Evolutionary conservation across 1,284 basidiomycete species (phyloP).

Genomic region (Mycosarcoma maydis): DNA sequence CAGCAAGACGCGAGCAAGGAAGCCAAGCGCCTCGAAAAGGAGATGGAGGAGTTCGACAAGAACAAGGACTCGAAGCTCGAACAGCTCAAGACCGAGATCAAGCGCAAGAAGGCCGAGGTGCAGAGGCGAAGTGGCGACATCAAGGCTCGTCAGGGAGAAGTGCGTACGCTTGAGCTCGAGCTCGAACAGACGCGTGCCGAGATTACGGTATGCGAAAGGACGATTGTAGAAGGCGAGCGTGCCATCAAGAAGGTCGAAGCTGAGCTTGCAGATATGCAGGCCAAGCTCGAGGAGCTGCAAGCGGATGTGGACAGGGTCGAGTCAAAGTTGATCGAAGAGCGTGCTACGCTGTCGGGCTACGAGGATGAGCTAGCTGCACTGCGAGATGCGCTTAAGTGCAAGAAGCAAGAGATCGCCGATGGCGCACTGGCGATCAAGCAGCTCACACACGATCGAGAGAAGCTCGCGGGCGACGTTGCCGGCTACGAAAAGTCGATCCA

Average conservation of each 20-base stretch:
- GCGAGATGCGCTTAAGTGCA: constrained; percentile 80
- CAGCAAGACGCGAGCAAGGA: constrained; percentile 81
- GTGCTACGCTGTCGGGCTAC: constrained; percentile 84
- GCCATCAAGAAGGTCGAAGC: constrained; percentile 74
- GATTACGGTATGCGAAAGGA: constrained; percentile 73
- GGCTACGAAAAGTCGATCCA: constrained; percentile 59
- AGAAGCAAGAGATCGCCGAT: constrained; percentile 79
- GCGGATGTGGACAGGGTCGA: constrained; percentile 75
- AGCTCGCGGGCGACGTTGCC: constrained; percentile 69
- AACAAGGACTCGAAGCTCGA: constrained; percentile 97
- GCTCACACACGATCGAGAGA: constrained; percentile 71
- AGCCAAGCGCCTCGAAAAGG: constrained; percentile 85
- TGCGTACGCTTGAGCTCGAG: constrained; percentile 86
- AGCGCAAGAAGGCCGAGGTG: constrained; percentile 80
- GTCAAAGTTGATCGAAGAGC: constrained; percentile 80
- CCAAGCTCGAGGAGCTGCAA: constrained; percentile 74
- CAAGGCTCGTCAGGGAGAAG: constrained; percentile 87
- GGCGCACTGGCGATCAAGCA: constrained; percentile 77
- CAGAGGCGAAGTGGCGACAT: constrained; percentile 82
- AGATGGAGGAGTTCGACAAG: constrained; percentile 98
- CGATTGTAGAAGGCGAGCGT: constrained; percentile 74
- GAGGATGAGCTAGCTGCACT: constrained; percentile 86
- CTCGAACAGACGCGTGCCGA: constrained; percentile 87
- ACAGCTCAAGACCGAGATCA: constrained; percentile 84
- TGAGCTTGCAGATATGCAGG: constrained; percentile 75